Conservation (phyloP, 306 rosid genomes). For the Castanea sativa region DNA sequence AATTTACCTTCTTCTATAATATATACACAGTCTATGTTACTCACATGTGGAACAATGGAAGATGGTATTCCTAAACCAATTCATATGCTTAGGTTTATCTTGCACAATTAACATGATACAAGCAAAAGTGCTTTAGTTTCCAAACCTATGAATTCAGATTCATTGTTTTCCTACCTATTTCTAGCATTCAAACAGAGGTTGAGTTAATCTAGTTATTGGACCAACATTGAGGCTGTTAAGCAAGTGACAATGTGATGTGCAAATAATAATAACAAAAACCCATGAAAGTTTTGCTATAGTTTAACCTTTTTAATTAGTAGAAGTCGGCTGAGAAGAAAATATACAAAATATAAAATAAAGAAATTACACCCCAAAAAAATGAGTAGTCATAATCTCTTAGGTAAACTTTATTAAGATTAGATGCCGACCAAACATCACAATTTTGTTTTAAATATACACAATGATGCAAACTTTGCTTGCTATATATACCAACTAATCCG, state of each 20-base stretch:
- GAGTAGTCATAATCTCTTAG: not conserved
- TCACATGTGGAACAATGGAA: too few species aligned
- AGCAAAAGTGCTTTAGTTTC: too few species aligned
- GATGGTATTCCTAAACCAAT: too few species aligned
- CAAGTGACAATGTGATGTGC: too few species aligned
- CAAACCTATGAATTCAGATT: not conserved
- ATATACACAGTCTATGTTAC: too few species aligned
- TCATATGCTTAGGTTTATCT: too few species aligned
- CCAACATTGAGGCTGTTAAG: too few species aligned
- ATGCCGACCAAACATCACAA: conserved; percentile 51
- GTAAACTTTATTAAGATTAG: conserved; percentile 27
- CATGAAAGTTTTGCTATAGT: not conserved
- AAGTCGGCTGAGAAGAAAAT: not conserved
- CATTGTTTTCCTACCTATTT: not conserved
- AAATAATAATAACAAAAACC: not conserved
- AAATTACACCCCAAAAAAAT: not conserved
- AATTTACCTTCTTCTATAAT: too few species aligned
- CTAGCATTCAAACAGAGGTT: not conserved
- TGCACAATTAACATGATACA: too few species aligned
- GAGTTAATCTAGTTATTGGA: not conserved
- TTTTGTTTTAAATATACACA: conserved; percentile 32
- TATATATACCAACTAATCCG: conserved; percentile 41
- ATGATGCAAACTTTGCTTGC: conserved; percentile 30
- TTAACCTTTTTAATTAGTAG: not conserved
- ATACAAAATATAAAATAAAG: not conserved